Conservation (phyloP, 129 eudicot genomes). For the Apium graveolens region DNA sequence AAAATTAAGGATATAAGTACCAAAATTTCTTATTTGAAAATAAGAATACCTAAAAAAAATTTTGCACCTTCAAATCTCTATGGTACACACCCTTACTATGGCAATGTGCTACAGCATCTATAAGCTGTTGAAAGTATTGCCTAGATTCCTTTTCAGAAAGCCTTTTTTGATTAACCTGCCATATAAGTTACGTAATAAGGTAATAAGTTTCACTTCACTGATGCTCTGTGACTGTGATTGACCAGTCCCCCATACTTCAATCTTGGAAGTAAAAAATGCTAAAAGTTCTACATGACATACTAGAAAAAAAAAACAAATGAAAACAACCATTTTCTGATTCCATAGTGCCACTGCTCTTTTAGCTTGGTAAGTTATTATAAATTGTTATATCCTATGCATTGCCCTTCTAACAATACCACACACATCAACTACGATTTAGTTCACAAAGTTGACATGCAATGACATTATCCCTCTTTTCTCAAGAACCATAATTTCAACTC, state of each 20-base stretch:
- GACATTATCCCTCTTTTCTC: neutral
- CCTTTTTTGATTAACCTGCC: slow-evolving; percentile 71
- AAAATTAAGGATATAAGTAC: neutral
- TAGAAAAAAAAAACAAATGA: neutral
- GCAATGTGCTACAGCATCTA: slow-evolving; percentile 92
- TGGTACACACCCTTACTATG: slow-evolving; percentile 94
- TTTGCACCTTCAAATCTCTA: slow-evolving; percentile 83
- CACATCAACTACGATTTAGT: neutral
- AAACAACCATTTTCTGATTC: neutral
- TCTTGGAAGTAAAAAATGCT: neutral
- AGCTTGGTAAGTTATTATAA: neutral
- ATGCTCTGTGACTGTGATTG: neutral
- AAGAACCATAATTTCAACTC: neutral
- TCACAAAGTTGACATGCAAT: neutral
- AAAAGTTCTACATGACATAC: neutral
- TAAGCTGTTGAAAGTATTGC: slow-evolving; percentile 91
- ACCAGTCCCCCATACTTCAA: neutral
- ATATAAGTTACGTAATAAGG: slow-evolving; percentile 21
- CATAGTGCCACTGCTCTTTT: neutral
- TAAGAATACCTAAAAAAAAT: slow-evolving; percentile 8
- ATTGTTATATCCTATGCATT: neutral
- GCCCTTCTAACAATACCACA: neutral
- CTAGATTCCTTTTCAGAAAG: slow-evolving; percentile 82
- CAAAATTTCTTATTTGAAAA: neutral
- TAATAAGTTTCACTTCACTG: slow-evolving; percentile 1